phyloP scores from a whole-genome alignment of 73 alveolate genomes.

The Paramecium primaurelia region DNA sequence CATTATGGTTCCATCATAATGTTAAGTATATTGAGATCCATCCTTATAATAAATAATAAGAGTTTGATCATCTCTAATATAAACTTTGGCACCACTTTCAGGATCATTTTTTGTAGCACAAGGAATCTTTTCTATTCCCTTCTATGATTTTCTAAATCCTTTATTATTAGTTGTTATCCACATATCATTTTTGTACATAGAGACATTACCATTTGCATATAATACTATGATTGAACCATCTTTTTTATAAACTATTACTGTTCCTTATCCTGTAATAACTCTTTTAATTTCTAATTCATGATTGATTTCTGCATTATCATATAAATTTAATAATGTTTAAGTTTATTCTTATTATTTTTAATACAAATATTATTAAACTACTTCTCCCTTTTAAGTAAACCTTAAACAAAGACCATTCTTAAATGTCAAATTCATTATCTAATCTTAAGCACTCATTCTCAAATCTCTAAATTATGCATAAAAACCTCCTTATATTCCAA shows the following conservation, averaged over 20 bases:
- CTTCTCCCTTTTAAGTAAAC: conserved; percentile 54
- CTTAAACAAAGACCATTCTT: conserved; percentile 43
- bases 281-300: conserved; percentile 58
- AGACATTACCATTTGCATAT: conserved; percentile 74
- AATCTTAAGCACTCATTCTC: background rate
- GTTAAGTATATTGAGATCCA: conserved; percentile 83
- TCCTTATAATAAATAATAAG: conserved; percentile 83
- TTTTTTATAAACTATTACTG: conserved; percentile 68
- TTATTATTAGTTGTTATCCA: conserved; percentile 79
- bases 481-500: conserved; percentile 47
- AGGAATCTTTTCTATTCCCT: conserved; percentile 80
- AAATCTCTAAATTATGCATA: background rate
- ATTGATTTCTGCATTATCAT: conserved; percentile 53
- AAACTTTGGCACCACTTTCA: conserved; percentile 82
- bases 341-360: background rate
- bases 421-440: conserved; percentile 45
- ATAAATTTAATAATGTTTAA: conserved; percentile 30
- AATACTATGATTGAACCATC: conserved; percentile 70
- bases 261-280: conserved; percentile 64
- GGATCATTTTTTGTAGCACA: conserved; percentile 92
- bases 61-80: conserved; percentile 92
- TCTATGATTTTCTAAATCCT: conserved; percentile 59
- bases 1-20: conserved; percentile 93
- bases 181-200: conserved; percentile 58
- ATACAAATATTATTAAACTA: background rate